Evolutionary conservation across 345 rosid genomes (phyloP).

Genomic region (Litchi chinensis): DNA sequence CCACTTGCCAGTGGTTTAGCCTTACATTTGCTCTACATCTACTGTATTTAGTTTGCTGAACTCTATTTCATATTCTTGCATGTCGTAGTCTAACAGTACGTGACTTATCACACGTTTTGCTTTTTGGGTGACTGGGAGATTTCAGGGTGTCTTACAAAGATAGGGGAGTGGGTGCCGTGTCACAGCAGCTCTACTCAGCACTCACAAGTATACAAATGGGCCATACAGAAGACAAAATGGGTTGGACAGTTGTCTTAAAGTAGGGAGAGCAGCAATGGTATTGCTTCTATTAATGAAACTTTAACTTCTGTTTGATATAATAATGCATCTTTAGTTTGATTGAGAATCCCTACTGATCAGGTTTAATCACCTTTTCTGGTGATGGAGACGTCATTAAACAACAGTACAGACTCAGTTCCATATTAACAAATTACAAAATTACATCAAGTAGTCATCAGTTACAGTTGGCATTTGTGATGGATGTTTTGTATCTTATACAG

Average conservation of each 20-base stretch:
- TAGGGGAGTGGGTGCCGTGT: conserved; percentile 21
- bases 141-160: conserved; percentile 35
- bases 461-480: too few species aligned
- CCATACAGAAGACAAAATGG: conserved; percentile 34
- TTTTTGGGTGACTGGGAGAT: neutral
- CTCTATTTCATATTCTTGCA: too few species aligned
- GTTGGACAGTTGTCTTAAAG: conserved; percentile 33
- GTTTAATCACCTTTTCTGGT: neutral
- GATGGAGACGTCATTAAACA: neutral
- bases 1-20: too few species aligned
- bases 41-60: too few species aligned
- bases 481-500: neutral
- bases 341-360: neutral
- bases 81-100: too few species aligned
- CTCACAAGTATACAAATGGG: conserved; percentile 33
- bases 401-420: too few species aligned
- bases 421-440: too few species aligned
- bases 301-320: neutral
- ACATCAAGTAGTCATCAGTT: neutral
- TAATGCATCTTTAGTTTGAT: neutral
- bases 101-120: neutral
- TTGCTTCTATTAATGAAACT: neutral
- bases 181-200: conserved; percentile 23
- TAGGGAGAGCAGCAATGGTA: conserved; percentile 3
- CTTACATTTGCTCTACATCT: too few species aligned